phyloP scores from a whole-genome alignment of 2,329 filamentous ascomycete genomes.

The Neonectria neomacrospora region DNA sequence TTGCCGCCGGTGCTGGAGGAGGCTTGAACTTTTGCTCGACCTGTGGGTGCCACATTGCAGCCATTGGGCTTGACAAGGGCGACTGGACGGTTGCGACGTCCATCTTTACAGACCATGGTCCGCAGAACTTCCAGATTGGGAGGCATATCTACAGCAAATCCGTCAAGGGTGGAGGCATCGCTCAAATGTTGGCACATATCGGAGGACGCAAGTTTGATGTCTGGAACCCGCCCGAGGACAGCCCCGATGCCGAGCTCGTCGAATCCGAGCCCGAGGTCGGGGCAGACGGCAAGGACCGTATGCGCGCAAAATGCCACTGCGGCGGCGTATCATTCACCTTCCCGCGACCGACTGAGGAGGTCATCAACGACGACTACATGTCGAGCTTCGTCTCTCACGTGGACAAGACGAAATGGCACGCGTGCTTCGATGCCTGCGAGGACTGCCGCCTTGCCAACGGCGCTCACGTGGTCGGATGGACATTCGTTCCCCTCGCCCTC shows the following conservation, averaged over 20 bases:
- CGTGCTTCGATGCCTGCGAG: conserved; percentile 54
- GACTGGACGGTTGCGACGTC: conserved; percentile 54
- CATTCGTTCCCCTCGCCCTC: conserved; percentile 51
- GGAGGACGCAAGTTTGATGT: conserved; percentile 45
- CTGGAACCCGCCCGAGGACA: conserved; percentile 51
- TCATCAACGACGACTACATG: conserved; percentile 46
- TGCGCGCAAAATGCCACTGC: conserved; percentile 59
- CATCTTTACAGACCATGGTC: conserved; percentile 53
- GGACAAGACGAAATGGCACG: conserved; percentile 57
- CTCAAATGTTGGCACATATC: conserved; percentile 50
- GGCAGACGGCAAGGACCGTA: conserved; percentile 50
- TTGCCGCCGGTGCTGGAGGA: conserved; percentile 43
- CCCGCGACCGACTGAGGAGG: conserved; percentile 50
- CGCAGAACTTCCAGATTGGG: conserved; percentile 49
- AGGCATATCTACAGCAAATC: conserved; percentile 53
- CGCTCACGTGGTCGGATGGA: conserved; percentile 56
- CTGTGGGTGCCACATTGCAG: conserved; percentile 59
- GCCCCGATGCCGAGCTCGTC: conserved; percentile 42
- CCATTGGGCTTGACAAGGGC: conserved; percentile 46
- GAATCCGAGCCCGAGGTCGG: conserved; percentile 48
- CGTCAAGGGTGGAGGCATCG: conserved; percentile 51
- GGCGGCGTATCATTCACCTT: conserved; percentile 60
- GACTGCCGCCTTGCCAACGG: conserved; percentile 59
- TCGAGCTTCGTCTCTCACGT: conserved; percentile 50
- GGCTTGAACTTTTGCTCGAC: conserved; percentile 58